Base-by-base conservation (phyloP, 495 filamentous ascomycete genomes). In the Neurospora discreta region DNA sequence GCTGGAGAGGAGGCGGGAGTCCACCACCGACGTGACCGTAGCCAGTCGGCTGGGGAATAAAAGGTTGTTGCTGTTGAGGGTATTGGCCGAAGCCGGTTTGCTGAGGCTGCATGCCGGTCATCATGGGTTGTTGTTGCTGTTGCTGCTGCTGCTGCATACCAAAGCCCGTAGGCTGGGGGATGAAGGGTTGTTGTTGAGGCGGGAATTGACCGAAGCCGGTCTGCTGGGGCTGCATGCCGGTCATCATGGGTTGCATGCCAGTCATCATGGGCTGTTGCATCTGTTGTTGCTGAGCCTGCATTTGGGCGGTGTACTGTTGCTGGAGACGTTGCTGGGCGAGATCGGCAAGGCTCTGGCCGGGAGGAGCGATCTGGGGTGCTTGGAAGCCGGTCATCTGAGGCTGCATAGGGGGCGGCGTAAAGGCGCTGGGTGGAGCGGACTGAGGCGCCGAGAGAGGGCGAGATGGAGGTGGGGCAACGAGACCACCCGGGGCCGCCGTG, bases 401-500 rank as follows among this genome's bases (percentile, higher is more conserved):
- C 75, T 95, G 92, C 74, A 98, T 80, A 18, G 91, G 88, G 68
- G 92, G 90, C 39, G 90, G 85, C 9, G 88, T 87, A 77, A 97
- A 95, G 3, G 85, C 85, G 78, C 84, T 94, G 68, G 89, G 89
- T 74, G 92, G 92, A 69, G 89, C 89, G 41, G 93, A 91, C 78
- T 95, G 93, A 30, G 95, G 95, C 11, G 95, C 96, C 20, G 95
- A 98, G 6, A 95, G 85, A 3, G 95, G 92, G 68, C 95, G 87
- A 67, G 87, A 88, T 39, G 94, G 94, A 58, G 94, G 93, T 36
- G 94, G 93, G 38, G 94, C 87, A 71, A 94, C 81, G 30, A 85
- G 83, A 15, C 90, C 87, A 11, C 87, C 90, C 72, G 88, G 87
- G 41, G 74, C 80, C 58, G 85, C 85, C 72, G 86, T 84, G 69